Base-by-base conservation (phyloP, 2,329 filamentous ascomycete genomes). In the Pseudocercospora musae region DNA sequence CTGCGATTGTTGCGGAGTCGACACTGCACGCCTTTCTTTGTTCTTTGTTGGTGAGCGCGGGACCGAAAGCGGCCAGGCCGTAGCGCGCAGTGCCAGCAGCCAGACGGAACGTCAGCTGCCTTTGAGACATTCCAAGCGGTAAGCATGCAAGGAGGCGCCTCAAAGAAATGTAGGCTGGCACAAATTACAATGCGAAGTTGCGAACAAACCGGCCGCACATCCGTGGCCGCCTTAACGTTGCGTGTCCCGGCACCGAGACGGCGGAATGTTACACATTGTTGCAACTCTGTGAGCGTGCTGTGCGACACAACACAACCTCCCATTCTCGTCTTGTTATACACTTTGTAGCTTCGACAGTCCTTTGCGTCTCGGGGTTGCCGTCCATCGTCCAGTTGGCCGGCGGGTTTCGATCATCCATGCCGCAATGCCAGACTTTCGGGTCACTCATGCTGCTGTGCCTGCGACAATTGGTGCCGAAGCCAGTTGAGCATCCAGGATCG, bases 71-170 rank as follows among this genome's bases (percentile, higher is more conserved):
- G 69, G 73, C 66, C 65, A 67, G 66, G 68, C 66, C 68, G 67
- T 66, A 65, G 60, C 60, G 63, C 62, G 65, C 23, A n/a, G n/a
- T n/a, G n/a, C n/a, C 62, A 65, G 65, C 63, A 60, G 63, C 60
- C 62, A 62, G 58, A 59, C 65, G 69, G 63, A 69, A 63, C 69
- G 65, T 68, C 66, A 70, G 68, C 66, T 66, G 66, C 27, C 60
- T 69, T 66, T 71, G 68, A 72, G 70, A 73, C 73, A 74, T 74
- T 73, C 71, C 67, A 53, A 66, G 65, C 66, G 64, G 69, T 68
- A 65, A 69, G 62, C 65, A 71, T 68, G 69, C 68, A 71, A 73
- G 70, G 71, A 68, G 67, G 63, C 66, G 63, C 46, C 56, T 57
- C 60, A 65, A 69, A 72, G 66, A 68, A 71, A 72, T 70, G 70